These are phyloP conservation scores for Sordaria brevicollis DNA, from an alignment of 495 filamentous ascomycete species.

Conservation along the genomic window DNA sequence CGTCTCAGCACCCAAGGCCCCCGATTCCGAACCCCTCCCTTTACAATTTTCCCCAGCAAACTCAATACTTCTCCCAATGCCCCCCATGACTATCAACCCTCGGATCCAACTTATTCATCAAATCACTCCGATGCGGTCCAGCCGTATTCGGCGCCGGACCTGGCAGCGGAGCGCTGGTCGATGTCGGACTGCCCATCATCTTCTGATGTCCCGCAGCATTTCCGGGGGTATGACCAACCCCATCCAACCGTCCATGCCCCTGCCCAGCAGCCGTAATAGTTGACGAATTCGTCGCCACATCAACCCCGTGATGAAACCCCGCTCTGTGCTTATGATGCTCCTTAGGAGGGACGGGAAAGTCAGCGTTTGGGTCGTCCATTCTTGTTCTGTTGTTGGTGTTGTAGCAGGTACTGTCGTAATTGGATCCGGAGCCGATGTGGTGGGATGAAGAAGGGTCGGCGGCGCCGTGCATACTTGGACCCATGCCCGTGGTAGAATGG, in stretches of 20 bases:
- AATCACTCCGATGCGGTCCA: conserved; percentile 40
- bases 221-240: no score
- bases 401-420: conserved; percentile 9
- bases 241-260: neutral
- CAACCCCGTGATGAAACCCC: neutral
- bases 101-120: conserved; percentile 43
- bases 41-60: no score
- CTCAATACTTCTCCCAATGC: neutral
- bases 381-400: conserved; percentile 17
- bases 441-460: neutral
- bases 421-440: neutral
- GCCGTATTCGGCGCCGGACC: conserved; percentile 29
- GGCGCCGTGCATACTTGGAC: neutral
- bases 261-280: neutral
- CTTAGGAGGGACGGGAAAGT: neutral
- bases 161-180: conserved; percentile 6
- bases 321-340: neutral
- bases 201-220: neutral
- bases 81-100: conserved; percentile 28
- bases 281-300: neutral
- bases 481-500: neutral
- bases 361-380: neutral
- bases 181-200: neutral
- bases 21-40: no score
- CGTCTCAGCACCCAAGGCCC: no score